These are phyloP conservation scores for Crithidia bombi DNA, from an alignment of 208 protist genomes.

Conservation along the genomic window DNA sequence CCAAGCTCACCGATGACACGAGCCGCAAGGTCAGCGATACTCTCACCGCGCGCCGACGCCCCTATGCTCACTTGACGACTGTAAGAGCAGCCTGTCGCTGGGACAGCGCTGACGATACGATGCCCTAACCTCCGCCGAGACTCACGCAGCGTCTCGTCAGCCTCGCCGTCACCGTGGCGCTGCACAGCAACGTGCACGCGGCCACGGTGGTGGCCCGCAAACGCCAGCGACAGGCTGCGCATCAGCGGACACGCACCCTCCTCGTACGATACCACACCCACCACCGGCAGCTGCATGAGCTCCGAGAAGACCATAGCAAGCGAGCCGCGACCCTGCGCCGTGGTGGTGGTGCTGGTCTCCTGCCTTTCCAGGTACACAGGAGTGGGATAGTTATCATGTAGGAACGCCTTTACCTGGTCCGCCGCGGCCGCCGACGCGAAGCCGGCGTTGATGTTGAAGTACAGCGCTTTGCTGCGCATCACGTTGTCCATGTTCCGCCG, in stretches of 20 bases:
- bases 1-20: conserved; percentile 5
- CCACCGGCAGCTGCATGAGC: conserved; percentile 55
- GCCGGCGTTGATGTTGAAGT: conserved; percentile 41
- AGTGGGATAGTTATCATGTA: conserved; percentile 18
- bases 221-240: conserved; percentile 51
- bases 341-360: not conserved
- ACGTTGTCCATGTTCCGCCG: not conserved
- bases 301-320: conserved; percentile 25
- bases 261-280: conserved; percentile 44
- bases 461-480: conserved; percentile 6
- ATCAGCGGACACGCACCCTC: conserved; percentile 54
- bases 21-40: conserved; percentile 9
- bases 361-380: conserved; percentile 15
- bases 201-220: conserved; percentile 43
- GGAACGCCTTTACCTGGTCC: conserved; percentile 23
- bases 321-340: not conserved
- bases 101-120: conserved; percentile 33
- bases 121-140: conserved; percentile 22
- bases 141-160: conserved; percentile 22
- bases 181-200: conserved; percentile 30
- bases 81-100: conserved; percentile 33
- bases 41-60: conserved; percentile 7
- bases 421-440: conserved; percentile 7
- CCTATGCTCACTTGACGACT: conserved; percentile 4
- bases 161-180: conserved; percentile 10